Conservation (phyloP, 371 early-diverging fungal genomes). For the Coelomomyces lativittatus region DNA sequence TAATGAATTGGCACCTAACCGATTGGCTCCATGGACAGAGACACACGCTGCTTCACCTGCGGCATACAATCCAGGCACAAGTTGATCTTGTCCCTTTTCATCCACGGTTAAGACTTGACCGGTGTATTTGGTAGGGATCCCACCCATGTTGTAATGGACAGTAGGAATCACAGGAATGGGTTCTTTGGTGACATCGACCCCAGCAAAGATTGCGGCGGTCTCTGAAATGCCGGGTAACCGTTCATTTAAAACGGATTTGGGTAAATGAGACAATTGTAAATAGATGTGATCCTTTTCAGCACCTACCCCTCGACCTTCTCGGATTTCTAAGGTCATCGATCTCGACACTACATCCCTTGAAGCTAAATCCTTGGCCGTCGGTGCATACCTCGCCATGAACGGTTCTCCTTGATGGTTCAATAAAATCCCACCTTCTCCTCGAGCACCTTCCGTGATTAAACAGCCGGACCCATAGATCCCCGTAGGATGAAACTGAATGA, state of each 20-base stretch:
- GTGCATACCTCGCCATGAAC: conserved; percentile 97
- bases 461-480: conserved; percentile 89
- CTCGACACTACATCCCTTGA: conserved; percentile 94
- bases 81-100: conserved; percentile 24
- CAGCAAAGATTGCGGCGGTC: conserved; percentile 90
- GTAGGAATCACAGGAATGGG: conserved; percentile 97
- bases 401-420: conserved; percentile 45
- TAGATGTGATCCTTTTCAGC: conserved; percentile 87
- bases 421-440: conserved; percentile 43
- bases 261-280: conserved; percentile 87
- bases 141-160: conserved; percentile 98
- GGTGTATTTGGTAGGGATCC: conserved; percentile 90
- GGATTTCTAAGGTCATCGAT: conserved; percentile 93
- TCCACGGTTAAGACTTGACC: conserved; percentile 74
- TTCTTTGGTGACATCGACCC: conserved; percentile 95
- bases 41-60: conserved; percentile 43
- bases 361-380: conserved; percentile 92
- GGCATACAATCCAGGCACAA: conserved; percentile 38
- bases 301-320: conserved; percentile 91
- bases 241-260: conserved; percentile 74
- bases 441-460: conserved; percentile 82
- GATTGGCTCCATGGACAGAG: conserved; percentile 47
- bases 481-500: conserved; percentile 45
- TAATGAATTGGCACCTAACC: conserved; percentile 41
- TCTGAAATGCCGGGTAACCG: conserved; percentile 95